phyloP scores from a whole-genome alignment of 176 grass and related monocot genomes.

The Rhynchospora breviuscula region DNA sequence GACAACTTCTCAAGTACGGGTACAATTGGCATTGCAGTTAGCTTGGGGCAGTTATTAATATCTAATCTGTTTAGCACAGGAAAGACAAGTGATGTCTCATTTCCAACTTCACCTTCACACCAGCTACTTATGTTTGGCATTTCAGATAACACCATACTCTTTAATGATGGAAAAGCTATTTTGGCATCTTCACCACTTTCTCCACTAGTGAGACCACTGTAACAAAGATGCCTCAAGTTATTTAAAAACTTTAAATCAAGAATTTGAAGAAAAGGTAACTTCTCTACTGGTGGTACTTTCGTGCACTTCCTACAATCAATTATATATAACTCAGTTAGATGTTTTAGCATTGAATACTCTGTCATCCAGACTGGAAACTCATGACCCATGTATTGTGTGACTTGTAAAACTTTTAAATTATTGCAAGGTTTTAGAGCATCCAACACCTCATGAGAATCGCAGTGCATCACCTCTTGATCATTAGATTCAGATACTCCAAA shows the following conservation, averaged over 20 bases:
- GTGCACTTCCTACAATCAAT: no score
- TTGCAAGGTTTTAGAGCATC: no score
- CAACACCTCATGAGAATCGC: neutral
- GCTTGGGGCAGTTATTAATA: slow-evolving; percentile 5
- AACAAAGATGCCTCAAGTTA: neutral
- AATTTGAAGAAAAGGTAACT: neutral
- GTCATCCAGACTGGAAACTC: no score
- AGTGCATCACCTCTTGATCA: neutral
- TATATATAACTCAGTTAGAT: no score
- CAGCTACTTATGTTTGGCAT: neutral
- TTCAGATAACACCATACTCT: neutral
- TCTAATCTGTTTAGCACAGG: slow-evolving; percentile 1
- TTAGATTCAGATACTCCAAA: neutral
- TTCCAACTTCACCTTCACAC: no score
- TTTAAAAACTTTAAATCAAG: neutral
- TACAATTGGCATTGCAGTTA: slow-evolving; percentile 3
- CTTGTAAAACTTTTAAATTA: no score
- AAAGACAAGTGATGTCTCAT: neutral
- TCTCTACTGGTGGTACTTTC: no score
- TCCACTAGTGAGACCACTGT: neutral
- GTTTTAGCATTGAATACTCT: no score
- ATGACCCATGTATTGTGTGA: no score
- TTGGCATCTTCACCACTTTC: no score
- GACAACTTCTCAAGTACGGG: neutral
- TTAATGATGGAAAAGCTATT: neutral